Conservation (phyloP, 306 rosid genomes). For the Corylus heterophylla region DNA sequence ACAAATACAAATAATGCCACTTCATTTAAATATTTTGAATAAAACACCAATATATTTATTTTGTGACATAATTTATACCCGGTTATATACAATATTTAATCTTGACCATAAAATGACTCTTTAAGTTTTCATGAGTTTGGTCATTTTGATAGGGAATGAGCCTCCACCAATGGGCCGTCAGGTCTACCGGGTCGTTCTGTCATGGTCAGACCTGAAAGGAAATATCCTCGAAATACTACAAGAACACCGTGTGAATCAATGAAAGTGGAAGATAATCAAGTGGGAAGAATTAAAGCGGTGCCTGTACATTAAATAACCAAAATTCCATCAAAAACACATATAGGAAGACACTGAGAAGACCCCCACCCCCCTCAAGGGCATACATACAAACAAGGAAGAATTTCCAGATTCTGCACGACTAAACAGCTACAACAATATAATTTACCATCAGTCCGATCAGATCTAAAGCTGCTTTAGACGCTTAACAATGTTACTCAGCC, state of each 20-base stretch:
- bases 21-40: too few species aligned
- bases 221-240: neutral
- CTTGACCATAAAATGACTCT: too few species aligned
- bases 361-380: neutral
- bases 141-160: neutral
- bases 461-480: neutral
- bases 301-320: neutral
- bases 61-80: too few species aligned
- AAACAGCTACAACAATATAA: neutral
- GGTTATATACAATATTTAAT: too few species aligned
- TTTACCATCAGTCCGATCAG: neutral
- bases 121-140: too few species aligned
- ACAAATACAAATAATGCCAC: too few species aligned
- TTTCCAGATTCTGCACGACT: neutral
- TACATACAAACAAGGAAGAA: neutral
- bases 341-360: neutral
- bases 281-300: neutral
- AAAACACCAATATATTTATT: too few species aligned
- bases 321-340: neutral
- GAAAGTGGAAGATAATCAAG: neutral
- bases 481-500: constrained; percentile 5
- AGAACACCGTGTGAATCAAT: neutral
- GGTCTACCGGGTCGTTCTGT: too few species aligned
- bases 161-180: neutral
- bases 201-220: neutral